Evolutionary conservation across 2,329 filamentous ascomycete genomes (phyloP).

Genomic region (Talaromyces sp.): DNA sequence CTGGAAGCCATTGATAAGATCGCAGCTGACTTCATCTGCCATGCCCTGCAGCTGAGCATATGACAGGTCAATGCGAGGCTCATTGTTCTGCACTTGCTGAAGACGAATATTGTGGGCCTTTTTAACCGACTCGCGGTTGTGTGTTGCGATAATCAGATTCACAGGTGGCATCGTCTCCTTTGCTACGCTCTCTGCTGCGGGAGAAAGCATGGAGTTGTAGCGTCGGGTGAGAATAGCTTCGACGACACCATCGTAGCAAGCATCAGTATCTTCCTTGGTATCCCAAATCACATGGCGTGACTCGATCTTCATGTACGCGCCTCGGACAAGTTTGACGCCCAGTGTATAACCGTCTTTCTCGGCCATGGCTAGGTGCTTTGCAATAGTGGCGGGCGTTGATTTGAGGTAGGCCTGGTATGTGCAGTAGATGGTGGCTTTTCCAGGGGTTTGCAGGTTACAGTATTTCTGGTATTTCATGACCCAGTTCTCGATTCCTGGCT

Average conservation of each 20-base stretch:
- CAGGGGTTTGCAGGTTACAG: conserved; percentile 43
- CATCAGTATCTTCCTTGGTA: conserved; percentile 43
- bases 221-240: conserved; percentile 50
- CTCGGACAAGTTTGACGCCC: conserved; percentile 49
- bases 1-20: conserved; percentile 43
- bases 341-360: conserved; percentile 44
- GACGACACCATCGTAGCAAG: conserved; percentile 52
- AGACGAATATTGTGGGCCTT: conserved; percentile 44
- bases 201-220: conserved; percentile 52
- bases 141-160: conserved; percentile 54
- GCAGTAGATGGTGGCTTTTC: conserved; percentile 48
- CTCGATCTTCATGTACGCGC: conserved; percentile 49
- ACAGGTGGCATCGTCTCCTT: conserved; percentile 33
- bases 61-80: conserved; percentile 40
- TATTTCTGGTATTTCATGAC: conserved; percentile 49
- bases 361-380: conserved; percentile 41
- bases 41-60: conserved; percentile 89
- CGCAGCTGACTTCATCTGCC: conserved; percentile 81
- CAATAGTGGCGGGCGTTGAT: conserved; percentile 40
- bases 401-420: conserved; percentile 52
- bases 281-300: conserved; percentile 40
- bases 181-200: conserved; percentile 31
- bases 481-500: conserved; percentile 48
- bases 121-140: conserved; percentile 51
- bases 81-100: conserved; percentile 42